phyloP scores from a whole-genome alignment of 352 stramenopile genomes.

The Phytopythium oedochilum region DNA sequence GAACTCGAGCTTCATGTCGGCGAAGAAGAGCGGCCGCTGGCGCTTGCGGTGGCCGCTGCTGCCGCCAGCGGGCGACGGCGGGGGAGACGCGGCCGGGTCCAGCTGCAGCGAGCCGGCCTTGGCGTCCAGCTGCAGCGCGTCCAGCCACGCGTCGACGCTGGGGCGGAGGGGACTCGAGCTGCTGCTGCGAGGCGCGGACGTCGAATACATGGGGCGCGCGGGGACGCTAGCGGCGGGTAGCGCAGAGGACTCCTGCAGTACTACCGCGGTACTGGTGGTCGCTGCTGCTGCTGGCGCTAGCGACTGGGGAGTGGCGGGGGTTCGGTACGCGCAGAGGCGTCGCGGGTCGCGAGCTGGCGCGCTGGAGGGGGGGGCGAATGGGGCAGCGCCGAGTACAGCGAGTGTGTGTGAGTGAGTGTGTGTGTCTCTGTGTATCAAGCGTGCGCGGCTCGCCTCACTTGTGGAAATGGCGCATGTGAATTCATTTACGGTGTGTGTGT shows the following conservation, averaged over 20 bases:
- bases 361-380: no score
- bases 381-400: no score
- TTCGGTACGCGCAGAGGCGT: no score
- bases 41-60: conserved; percentile 8
- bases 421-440: no score
- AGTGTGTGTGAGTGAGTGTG: no score
- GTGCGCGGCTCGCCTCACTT: background rate
- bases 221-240: no score
- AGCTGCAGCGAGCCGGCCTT: background rate
- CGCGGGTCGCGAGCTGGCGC: no score
- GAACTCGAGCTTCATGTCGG: conserved; percentile 64
- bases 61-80: conserved; percentile 9
- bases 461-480: background rate
- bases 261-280: no score
- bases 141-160: background rate
- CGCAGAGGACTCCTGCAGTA: no score
- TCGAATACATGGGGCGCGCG: background rate
- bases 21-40: conserved; percentile 26
- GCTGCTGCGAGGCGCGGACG: background rate
- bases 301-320: no score
- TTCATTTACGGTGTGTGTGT: no score
- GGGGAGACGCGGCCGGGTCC: conserved; percentile 1
- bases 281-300: no score
- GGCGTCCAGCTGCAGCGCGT: background rate
- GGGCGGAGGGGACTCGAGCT: background rate